Evolutionary conservation across 176 grass and related monocot genomes (phyloP).

Genomic region (Aechmea fasciata): DNA sequence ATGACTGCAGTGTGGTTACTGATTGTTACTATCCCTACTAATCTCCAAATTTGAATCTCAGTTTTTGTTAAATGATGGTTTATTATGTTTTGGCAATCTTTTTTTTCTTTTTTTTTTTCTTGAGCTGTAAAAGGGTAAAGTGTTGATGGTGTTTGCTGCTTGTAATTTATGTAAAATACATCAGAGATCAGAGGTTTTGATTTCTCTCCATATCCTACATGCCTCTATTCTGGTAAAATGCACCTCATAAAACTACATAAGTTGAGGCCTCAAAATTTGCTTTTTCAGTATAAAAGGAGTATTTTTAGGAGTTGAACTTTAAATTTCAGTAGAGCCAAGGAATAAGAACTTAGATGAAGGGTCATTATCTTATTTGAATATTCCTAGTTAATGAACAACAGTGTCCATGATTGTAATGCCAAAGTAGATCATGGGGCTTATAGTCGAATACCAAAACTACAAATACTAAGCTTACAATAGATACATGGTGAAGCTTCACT

Average conservation of each 20-base stretch:
- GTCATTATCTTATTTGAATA: too few relatives aligned
- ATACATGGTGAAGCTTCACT: too few relatives aligned
- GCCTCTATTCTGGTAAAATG: background rate
- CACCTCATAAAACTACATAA: too few relatives aligned
- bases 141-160: background rate
- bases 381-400: background rate
- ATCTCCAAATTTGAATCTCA: background rate
- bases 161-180: background rate
- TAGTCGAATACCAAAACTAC: too few relatives aligned
- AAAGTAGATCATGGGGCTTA: too few relatives aligned
- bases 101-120: too few relatives aligned
- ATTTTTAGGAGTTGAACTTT: too few relatives aligned
- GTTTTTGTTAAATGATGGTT: background rate
- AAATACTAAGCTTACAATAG: too few relatives aligned
- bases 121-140: background rate
- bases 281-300: too few relatives aligned
- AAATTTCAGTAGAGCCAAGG: too few relatives aligned
- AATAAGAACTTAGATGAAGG: too few relatives aligned
- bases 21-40: constrained; percentile 29
- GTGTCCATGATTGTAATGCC: background rate
- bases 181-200: background rate
- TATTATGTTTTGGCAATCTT: background rate
- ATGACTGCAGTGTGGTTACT: constrained; percentile 47
- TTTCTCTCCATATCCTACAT: background rate
- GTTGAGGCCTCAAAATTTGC: too few relatives aligned